Evolutionary conservation across 495 filamentous ascomycete species (phyloP), one percentile per base, ranked within the genome.

Genomic region (Daldinia bambusicola): DNA sequence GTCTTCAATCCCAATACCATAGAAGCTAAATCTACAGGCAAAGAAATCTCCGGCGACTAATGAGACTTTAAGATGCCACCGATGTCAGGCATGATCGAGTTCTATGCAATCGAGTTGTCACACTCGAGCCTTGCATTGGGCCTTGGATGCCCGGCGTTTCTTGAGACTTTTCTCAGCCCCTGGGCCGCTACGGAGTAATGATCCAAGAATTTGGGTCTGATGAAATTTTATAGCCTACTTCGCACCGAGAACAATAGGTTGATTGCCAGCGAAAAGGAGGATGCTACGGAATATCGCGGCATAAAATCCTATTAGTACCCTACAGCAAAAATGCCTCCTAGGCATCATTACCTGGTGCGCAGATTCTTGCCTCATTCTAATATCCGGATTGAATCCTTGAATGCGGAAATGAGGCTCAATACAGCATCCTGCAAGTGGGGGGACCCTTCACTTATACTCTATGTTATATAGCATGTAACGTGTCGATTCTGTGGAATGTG

Each of bases 371-470:
- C 52, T 55, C 62, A 55, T 73, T 69, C 66, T 65, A 57, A 62
- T 61, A 72, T 61, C 61, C 65, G 70, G 66, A 30, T 34, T 26
- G 14, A 51, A 40, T 48, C 71, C 63, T 63, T 70, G 48, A 37
- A 37, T 40, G 50, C 66, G 67, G 71, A 74, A 74, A 74, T 74
- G 67, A 74, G 67, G 58, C 71, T 70, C 45, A 67, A 70, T 67
- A 55, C 40, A 64, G 56, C 40, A 55, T 57, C 2, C 16, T 58
- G 58, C 9, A 40, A 53, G 61, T 61, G 66, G 61, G 32, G 32
- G 1, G 16, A 38, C 45, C 32, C 16, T 38, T 53, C 20, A 57
- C 14, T 37, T 58, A 45, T 53, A 36, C 34, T 36, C 2, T 53
- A 45, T 53, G 9, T 10, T 36, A 36, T 36, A 36, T 36, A 36